Conservation (phyloP, 2,329 filamentous ascomycete genomes). For the Paraphaeosphaeria minitans region DNA sequence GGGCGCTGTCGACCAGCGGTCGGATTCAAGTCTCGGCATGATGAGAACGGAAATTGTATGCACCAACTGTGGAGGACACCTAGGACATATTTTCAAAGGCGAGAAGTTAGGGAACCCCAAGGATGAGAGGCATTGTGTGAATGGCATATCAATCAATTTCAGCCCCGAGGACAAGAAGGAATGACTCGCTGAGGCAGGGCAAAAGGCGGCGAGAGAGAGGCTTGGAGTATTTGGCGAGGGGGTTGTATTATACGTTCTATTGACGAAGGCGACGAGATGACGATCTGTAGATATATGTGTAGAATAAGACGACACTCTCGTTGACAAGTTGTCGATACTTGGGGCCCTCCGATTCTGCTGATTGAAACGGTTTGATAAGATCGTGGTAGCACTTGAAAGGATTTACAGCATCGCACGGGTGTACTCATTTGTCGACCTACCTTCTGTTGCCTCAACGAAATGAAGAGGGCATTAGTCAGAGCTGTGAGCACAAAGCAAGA, state of each 20-base stretch:
- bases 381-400: too few species aligned
- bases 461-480: neutral
- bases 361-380: too few species aligned
- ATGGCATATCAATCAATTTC: slow-evolving; percentile 89
- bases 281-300: neutral
- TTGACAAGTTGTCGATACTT: neutral
- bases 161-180: slow-evolving; percentile 64
- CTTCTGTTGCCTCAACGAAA: too few species aligned
- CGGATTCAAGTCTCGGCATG: slow-evolving; percentile 81
- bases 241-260: neutral
- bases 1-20: slow-evolving; percentile 82
- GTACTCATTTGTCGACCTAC: too few species aligned
- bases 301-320: neutral
- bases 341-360: too few species aligned
- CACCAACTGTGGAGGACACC: slow-evolving; percentile 88
- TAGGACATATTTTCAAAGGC: slow-evolving; percentile 91
- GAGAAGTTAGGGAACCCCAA: slow-evolving; percentile 84
- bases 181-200: slow-evolving; percentile 18
- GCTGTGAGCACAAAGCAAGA: neutral
- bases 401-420: too few species aligned
- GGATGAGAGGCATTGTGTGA: slow-evolving; percentile 96
- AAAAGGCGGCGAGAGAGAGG: neutral
- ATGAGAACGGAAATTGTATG: slow-evolving; percentile 90
- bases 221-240: neutral
- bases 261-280: neutral